Evolutionary conservation across 2,329 filamentous ascomycete species (phyloP).

Genomic region (Allantophomopsis cytisporea): DNA sequence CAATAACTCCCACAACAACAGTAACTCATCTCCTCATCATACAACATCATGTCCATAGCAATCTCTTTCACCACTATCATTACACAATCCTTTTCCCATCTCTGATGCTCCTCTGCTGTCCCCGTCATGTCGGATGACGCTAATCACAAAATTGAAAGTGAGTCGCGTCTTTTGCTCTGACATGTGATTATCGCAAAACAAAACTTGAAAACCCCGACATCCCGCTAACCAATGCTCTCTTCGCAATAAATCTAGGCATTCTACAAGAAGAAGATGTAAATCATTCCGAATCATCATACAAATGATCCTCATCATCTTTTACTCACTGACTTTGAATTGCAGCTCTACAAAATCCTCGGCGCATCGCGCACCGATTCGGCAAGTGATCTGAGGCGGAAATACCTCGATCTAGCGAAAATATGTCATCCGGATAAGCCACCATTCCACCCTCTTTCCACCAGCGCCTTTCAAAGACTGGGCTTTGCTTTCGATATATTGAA

Average conservation of each 20-base stretch:
- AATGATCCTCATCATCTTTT: not conserved
- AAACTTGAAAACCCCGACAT: no score
- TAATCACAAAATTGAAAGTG: constrained; percentile 12
- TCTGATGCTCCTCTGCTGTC: constrained; percentile 10
- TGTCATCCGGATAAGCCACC: constrained; percentile 24
- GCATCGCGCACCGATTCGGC: constrained; percentile 17
- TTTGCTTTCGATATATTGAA: constrained; percentile 26
- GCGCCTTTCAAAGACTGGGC: constrained; percentile 23
- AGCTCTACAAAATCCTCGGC: constrained; percentile 23
- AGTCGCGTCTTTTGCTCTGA: constrained; percentile 13
- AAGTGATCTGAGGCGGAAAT: constrained; percentile 22
- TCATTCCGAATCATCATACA: not conserved
- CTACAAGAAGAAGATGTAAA: constrained; percentile 20
- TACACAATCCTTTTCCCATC: not conserved
- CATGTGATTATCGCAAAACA: constrained; percentile 14
- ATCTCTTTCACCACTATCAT: no score
- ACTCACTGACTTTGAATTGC: not conserved
- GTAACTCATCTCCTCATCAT: no score
- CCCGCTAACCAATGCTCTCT: not conserved
- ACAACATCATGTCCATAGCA: not conserved
- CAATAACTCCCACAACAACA: no score
- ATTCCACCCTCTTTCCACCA: constrained; percentile 21
- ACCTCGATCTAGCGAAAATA: constrained; percentile 24
- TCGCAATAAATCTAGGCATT: constrained; percentile 12
- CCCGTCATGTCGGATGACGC: constrained; percentile 16